A percentile compares a stretch with the other conserved stretches of the same genome.
phyloP scores from a whole-genome alignment of 2,329 filamentous ascomycete genomes.

The Ceratocystiopsis sp. region DNA sequence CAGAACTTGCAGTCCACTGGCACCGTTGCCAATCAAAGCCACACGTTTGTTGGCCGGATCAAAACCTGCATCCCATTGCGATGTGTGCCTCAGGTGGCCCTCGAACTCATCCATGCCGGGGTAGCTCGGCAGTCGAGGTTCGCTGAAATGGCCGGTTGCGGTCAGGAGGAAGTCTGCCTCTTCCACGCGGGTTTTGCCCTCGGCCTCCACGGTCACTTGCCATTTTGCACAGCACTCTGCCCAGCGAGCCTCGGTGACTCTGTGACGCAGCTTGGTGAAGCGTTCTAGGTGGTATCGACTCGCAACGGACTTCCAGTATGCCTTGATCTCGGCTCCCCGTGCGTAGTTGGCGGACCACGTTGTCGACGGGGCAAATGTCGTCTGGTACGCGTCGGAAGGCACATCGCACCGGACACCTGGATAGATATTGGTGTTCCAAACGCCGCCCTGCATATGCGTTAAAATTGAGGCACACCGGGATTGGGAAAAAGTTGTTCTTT shows the following conservation, averaged over 20 bases:
- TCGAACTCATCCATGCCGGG: neutral
- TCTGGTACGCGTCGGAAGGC: constrained; percentile 9
- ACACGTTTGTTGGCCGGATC: constrained; percentile 1
- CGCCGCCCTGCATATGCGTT: too few relatives aligned
- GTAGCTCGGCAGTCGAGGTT: neutral
- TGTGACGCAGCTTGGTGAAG: neutral
- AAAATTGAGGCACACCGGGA: too few relatives aligned
- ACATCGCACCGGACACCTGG: constrained; percentile 10
- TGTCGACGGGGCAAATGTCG: constrained; percentile 7
- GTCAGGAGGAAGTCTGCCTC: neutral
- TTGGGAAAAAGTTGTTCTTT: too few relatives aligned
- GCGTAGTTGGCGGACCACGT: constrained; percentile 9
- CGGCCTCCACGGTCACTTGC: neutral
- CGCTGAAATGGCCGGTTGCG: neutral
- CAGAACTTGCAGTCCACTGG: constrained; percentile 4
- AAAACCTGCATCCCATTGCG: neutral
- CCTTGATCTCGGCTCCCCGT: constrained; percentile 7
- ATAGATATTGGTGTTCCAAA: constrained; percentile 1
- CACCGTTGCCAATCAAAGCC: constrained; percentile 8
- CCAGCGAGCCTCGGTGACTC: neutral
- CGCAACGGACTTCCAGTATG: constrained; percentile 5
- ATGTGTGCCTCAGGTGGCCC: neutral
- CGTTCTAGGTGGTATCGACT: neutral
- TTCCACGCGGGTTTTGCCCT: neutral
- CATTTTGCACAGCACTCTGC: neutral